Percentiles rank a stretch among this genome's conserved stretches.
Conservation (phyloP, 306 rosid genomes). For the Acmispon strigosus region DNA sequence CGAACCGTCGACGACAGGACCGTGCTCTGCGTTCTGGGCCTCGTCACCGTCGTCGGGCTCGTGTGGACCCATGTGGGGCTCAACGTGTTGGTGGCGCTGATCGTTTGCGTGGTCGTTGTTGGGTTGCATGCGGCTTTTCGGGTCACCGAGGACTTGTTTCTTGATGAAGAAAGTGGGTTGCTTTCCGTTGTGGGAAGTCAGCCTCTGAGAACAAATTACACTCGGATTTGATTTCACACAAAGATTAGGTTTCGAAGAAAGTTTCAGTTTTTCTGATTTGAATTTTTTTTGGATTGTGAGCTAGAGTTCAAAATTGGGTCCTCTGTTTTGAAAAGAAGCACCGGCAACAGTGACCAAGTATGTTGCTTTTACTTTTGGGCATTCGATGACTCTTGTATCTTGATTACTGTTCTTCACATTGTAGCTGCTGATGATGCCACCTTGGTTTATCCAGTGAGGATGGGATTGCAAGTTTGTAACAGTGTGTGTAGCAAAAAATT, state of each 20-base stretch:
- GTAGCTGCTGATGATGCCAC: not conserved
- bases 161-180: constrained; percentile 28
- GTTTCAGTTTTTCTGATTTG: not conserved
- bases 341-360: not conserved
- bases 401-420: not conserved
- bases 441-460: not conserved
- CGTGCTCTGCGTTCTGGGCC: constrained; percentile 15
- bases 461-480: constrained; percentile 8
- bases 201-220: constrained; percentile 6
- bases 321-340: not conserved
- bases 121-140: constrained; percentile 35
- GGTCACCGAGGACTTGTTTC: constrained; percentile 30
- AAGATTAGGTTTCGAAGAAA: not conserved
- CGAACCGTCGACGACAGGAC: constrained; percentile 20
- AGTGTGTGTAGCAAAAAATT: not conserved
- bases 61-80: constrained; percentile 29
- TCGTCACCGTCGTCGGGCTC: constrained; percentile 26
- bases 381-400: not conserved
- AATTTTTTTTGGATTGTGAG: not conserved
- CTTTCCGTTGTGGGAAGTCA: constrained; percentile 31
- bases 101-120: constrained; percentile 15
- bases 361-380: not conserved
- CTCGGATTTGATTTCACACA: constrained; percentile 6
- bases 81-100: constrained; percentile 22
- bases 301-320: not conserved